Evolutionary conservation across 2,329 filamentous ascomycete genomes (phyloP).

Genomic region (Diatrype stigma): DNA sequence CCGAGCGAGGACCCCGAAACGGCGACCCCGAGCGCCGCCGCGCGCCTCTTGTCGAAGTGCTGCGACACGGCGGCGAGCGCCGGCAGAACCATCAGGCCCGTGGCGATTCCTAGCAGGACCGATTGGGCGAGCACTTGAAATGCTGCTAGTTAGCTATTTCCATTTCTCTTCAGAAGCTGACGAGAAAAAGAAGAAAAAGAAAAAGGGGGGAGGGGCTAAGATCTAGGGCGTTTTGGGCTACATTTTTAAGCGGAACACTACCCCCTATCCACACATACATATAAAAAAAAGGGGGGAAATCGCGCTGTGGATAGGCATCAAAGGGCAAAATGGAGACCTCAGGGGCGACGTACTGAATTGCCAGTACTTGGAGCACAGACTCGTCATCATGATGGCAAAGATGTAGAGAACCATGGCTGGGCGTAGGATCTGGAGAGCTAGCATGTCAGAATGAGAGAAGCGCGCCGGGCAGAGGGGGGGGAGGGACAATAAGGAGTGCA

Average conservation of each 20-base stretch:
- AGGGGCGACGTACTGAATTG: constrained; percentile 34
- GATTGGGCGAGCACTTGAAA: constrained; percentile 46
- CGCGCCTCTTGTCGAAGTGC: constrained; percentile 45
- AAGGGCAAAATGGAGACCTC: background rate
- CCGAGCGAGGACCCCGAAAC: constrained; percentile 46
- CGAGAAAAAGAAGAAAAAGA: too few species aligned
- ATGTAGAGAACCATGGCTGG: constrained; percentile 31
- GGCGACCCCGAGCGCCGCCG: constrained; percentile 41
- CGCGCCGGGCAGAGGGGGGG: too few species aligned
- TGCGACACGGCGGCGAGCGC: constrained; percentile 41
- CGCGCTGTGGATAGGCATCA: background rate
- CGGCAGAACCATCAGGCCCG: constrained; percentile 40
- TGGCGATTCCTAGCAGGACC: constrained; percentile 36
- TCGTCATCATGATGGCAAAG: constrained; percentile 39
- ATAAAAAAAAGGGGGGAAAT: too few species aligned
- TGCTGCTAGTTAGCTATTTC: too few species aligned
- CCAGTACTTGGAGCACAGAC: constrained; percentile 42
- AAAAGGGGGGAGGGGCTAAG: too few species aligned
- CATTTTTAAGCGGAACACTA: too few species aligned
- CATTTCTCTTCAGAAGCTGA: too few species aligned
- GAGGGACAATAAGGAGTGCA: too few species aligned
- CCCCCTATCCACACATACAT: too few species aligned
- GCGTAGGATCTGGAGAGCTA: constrained; percentile 31
- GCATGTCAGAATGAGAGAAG: too few species aligned
- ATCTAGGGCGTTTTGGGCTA: too few species aligned